Conservation (phyloP, 106 monocot species). For the Platanthera zijinensis region DNA sequence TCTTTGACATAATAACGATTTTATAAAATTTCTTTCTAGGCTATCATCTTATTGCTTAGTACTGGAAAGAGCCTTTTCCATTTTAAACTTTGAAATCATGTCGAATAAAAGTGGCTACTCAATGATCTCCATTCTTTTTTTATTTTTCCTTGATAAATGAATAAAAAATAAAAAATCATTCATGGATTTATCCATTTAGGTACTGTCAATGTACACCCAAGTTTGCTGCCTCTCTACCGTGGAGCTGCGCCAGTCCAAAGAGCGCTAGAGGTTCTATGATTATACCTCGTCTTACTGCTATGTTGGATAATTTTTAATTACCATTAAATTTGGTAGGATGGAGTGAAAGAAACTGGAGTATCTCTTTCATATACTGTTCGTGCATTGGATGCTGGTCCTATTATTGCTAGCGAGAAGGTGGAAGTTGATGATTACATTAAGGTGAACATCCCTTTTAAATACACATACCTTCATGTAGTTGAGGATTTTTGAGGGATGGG, state of each 20-base stretch:
- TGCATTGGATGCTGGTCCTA: conserved; percentile 84
- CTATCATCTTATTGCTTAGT: no score
- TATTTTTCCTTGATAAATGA: neutral
- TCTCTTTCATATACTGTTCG: conserved; percentile 87
- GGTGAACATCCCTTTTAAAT: conserved; percentile 21
- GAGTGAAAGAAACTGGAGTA: conserved; percentile 82
- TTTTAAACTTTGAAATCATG: no score
- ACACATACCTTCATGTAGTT: neutral
- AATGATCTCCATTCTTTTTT: neutral
- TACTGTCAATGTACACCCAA: conserved; percentile 96
- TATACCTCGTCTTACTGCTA: neutral
- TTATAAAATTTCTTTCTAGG: no score
- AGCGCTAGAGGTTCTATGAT: conserved; percentile 72
- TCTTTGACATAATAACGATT: no score
- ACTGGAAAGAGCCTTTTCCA: no score
- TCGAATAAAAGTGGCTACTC: no score
- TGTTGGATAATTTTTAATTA: neutral
- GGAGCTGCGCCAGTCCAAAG: conserved; percentile 99
- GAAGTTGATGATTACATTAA: conserved; percentile 70
- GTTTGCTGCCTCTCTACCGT: conserved; percentile 93
- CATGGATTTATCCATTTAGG: conserved; percentile 33
- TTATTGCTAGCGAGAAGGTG: conserved; percentile 72
- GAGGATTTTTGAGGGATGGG: neutral
- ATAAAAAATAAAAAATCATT: neutral
- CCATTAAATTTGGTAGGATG: conserved; percentile 51